Evolutionary conservation across 2,329 filamentous ascomycete genomes (phyloP), one percentile per base, ranked within the genome.

Genomic region (Colletotrichum trifolii): DNA sequence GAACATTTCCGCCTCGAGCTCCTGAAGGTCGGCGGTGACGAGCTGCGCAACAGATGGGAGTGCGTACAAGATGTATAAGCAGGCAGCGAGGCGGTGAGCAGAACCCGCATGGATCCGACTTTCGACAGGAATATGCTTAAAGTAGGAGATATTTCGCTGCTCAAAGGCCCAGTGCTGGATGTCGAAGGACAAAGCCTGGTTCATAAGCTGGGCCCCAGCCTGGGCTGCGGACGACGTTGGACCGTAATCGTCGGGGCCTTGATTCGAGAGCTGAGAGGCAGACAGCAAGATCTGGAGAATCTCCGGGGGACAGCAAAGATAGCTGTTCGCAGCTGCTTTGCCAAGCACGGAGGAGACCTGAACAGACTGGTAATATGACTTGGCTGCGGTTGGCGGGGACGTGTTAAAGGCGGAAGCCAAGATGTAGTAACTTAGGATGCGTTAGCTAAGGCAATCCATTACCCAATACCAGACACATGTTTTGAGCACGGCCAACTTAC

Each of bases 1-100:
- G 7, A 85, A 77, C 1, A 86, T 76, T 33, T 85, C 82, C 2
- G 76, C 67, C 12, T 81, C 80, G 3, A 87, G 73, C 1, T 69
- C 61, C 4, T 76, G 73, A 4, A 67, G 71, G 36, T 75, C 64
- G 10, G 73, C 67, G 1, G 75, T 70, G 10, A 71, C 73, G 6
- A 74, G 70, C 13, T 69, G 66, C 9, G 72, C 69, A 10, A 78
- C 69, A 0, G 73, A 64, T 2, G 76, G 74, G 25, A 77, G 73
- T 1, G 78, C 78, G 43, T 83, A 77, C 4, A 82, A 55, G 17
- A 82, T 79, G 63, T 83, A 84, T n/a, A 83, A 71, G 56, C 81
- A 83, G 0, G 78, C 75, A 0, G 82, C 79, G 0, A 82, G 72
- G 4, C 79, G 77, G 60, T 83, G 82, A 0, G 79, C 78, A 0